Evolutionary conservation across 352 stramenopile species (phyloP), one percentile per base, ranked within the genome.

Genomic region (Pythium angustatum): DNA sequence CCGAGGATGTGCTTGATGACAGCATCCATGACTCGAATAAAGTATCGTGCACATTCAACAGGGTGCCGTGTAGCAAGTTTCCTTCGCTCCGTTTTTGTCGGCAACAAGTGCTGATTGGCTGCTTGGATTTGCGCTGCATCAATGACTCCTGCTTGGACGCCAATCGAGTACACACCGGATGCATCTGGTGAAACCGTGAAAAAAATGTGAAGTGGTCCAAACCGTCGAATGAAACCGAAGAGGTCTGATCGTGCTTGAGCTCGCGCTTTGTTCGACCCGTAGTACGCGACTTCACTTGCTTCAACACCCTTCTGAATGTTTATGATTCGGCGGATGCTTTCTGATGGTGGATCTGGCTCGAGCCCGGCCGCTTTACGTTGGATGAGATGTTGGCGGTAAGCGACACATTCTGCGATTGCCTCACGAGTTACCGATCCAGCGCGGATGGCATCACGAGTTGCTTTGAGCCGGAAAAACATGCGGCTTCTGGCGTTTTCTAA

Each of bases 181-280:
- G 69, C 14, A 21, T 74, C 71, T 17, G 63, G 71, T 1, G 63
- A 77, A 0, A 73, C 33, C 0, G 61, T 76, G 21, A 78, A 69
- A 48, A 76, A 70, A 0, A 70, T 5, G 2, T 76, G 71, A 2
- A 73, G n/a, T 6, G 63, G 56, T 0, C 71, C 68, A 33, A 76
- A 73, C 8, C 68, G 48, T 21, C 68, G 67, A 1, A 73, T 19
- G 26, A 71, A 60, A 0, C 64, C 68, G n/a, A 76, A 78, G 0
- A 78, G 22, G 57, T 73, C 59, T 7, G 62, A 53, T 0, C 66
- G 50, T 1, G 64, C 69, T 26, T 59, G 45, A 28, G 64, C 67
- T 2, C 61, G 53, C 19, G 56, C 31, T 17, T 41, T n/a, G 24
- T 76, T 76, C 0, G 68, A 78, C 0, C 68, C 71, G 14, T 66